Percentiles rank a stretch among this genome's conserved stretches.
Conservation (phyloP, 176 grass and related monocot genomes). For the Carex parvula region DNA sequence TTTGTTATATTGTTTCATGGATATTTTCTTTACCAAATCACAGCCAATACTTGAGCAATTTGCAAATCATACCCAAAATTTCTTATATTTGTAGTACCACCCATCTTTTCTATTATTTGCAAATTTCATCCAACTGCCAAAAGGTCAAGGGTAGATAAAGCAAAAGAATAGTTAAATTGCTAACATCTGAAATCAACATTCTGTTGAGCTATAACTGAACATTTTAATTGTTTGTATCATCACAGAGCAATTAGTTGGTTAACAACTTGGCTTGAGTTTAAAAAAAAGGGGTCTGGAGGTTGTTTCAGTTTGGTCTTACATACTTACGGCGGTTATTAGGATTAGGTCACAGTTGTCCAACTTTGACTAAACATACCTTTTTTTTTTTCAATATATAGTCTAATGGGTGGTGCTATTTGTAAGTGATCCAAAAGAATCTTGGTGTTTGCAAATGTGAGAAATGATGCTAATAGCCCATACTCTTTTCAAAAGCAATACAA, state of each 20-base stretch:
- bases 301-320: not conserved
- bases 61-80: not conserved
- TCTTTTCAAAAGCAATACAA: not conserved
- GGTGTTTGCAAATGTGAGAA: not conserved
- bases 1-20: slow-evolving; percentile 1
- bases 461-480: not conserved
- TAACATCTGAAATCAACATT: not conserved
- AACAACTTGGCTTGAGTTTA: not conserved
- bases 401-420: not conserved
- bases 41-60: not conserved
- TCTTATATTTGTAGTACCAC: not conserved
- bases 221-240: not conserved
- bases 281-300: not conserved
- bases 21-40: slow-evolving; percentile 8
- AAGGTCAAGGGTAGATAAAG: not conserved
- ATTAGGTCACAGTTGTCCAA: not conserved
- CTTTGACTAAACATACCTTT: not conserved
- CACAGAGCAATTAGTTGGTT: not conserved
- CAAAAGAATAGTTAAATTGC: not conserved
- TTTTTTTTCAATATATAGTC: not conserved
- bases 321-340: not conserved
- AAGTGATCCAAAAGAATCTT: not conserved
- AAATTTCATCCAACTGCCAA: not conserved
- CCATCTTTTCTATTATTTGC: not conserved
- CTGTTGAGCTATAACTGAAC: not conserved